Evolutionary conservation across 2,329 filamentous ascomycete species (phyloP).

Genomic region (Colletotrichum plurivorum): DNA sequence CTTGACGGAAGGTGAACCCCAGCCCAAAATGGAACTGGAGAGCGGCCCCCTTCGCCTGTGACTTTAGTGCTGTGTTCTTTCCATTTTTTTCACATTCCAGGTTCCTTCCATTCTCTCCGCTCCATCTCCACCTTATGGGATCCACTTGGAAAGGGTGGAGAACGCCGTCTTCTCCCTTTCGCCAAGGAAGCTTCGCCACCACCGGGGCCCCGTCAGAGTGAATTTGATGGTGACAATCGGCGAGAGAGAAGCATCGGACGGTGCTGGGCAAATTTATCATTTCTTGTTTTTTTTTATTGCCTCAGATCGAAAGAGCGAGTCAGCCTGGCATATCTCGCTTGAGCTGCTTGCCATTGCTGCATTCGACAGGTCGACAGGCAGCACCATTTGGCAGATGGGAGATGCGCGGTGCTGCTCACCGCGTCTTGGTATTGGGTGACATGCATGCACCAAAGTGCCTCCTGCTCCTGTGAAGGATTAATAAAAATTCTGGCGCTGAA

Average conservation of each 20-base stretch:
- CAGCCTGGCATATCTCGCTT: conserved; percentile 6
- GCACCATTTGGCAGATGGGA: too few relatives aligned
- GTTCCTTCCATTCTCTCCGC: not conserved
- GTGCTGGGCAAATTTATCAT: conserved; percentile 11
- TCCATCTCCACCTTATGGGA: not conserved
- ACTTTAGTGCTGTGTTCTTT: not conserved
- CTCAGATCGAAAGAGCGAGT: conserved; percentile 20
- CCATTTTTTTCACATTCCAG: conserved; percentile 7
- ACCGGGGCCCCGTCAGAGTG: conserved; percentile 2
- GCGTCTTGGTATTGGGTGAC: conserved; percentile 5
- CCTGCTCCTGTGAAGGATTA: not conserved
- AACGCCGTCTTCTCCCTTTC: conserved; percentile 4
- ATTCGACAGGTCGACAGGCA: too few relatives aligned
- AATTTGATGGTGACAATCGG: conserved; percentile 6
- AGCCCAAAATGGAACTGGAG: conserved; percentile 18
- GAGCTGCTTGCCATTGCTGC: too few relatives aligned
- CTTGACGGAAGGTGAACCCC: conserved; percentile 3
- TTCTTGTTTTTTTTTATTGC: conserved; percentile 2
- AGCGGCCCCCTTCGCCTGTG: not conserved
- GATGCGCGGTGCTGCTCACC: not conserved
- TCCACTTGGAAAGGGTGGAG: not conserved
- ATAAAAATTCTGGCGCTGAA: conserved; percentile 21
- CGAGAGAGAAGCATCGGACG: not conserved
- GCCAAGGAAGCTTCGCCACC: conserved; percentile 41
- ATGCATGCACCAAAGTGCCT: not conserved